Conservation (phyloP, 2,329 filamentous ascomycete species). For the Claviceps pazoutovae region DNA sequence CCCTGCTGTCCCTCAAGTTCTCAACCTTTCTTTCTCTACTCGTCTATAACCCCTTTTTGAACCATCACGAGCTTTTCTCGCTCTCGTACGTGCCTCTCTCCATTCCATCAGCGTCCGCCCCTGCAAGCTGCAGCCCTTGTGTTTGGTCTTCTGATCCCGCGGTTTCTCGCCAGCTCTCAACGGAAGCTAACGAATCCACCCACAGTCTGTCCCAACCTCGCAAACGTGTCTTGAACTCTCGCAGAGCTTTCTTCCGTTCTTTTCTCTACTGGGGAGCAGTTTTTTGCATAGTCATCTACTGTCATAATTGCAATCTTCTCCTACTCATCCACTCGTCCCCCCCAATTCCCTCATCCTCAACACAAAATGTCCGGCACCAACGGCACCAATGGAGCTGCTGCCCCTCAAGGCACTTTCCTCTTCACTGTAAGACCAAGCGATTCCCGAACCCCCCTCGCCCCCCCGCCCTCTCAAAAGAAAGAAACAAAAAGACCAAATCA, state of each 20-base stretch:
- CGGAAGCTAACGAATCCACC: neutral
- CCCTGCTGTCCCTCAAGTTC: neutral
- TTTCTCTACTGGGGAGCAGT: neutral
- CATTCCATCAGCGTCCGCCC: neutral
- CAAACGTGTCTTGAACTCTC: neutral
- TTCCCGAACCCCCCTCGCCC: neutral
- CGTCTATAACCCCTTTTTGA: neutral
- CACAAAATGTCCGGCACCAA: slow-evolving; percentile 39
- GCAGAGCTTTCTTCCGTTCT: neutral
- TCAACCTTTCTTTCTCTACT: neutral
- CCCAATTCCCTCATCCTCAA: slow-evolving; percentile 6
- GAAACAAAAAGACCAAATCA: neutral
- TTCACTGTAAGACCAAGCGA: slow-evolving; percentile 49
- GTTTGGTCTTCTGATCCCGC: too few relatives aligned
- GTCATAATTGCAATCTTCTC: neutral
- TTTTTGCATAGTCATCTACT: neutral
- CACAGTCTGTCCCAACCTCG: neutral
- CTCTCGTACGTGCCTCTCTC: neutral
- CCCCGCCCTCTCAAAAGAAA: neutral
- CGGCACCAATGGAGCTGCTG: slow-evolving; percentile 28
- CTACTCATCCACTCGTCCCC: neutral
- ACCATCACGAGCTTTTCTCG: neutral
- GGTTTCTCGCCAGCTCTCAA: neutral
- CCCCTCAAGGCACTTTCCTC: slow-evolving; percentile 55
- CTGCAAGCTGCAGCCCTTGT: neutral